These are phyloP conservation scores for Phyllosticta citriasiana DNA, from an alignment of 2,329 filamentous ascomycete species.

Conservation along the genomic window DNA sequence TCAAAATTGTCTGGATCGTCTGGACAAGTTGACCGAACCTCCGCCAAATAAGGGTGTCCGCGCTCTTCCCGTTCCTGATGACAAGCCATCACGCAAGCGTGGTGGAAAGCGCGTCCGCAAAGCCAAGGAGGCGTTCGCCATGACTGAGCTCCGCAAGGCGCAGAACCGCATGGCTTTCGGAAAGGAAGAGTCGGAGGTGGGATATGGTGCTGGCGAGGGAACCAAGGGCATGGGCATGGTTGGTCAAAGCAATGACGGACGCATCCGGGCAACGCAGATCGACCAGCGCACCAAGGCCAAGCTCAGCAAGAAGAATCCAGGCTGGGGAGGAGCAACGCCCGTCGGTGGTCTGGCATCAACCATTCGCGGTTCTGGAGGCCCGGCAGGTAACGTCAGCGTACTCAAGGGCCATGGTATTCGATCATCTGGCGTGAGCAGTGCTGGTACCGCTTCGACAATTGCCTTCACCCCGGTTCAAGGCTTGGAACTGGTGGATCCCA, in stretches of 20 bases:
- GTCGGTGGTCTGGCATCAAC: conserved; percentile 50
- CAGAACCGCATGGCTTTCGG: conserved; percentile 95
- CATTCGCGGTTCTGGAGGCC: conserved; percentile 67
- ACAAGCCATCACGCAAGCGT: conserved; percentile 87
- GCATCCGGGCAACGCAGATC: conserved; percentile 77
- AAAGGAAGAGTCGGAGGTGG: conserved; percentile 88
- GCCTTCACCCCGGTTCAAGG: conserved; percentile 94
- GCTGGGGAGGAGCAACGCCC: conserved; percentile 62
- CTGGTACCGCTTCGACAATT: conserved; percentile 73
- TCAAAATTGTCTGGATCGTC: conserved; percentile 68
- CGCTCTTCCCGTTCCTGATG: conserved; percentile 84
- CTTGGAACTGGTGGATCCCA: conserved; percentile 89
- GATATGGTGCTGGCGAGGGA: conserved; percentile 76
- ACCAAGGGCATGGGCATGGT: conserved; percentile 94
- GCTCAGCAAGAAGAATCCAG: conserved; percentile 88
- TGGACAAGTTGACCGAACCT: conserved; percentile 89
- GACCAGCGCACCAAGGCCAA: conserved; percentile 90
- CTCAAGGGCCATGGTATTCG: conserved; percentile 72
- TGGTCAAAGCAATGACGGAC: conserved; percentile 76
- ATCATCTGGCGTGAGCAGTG: conserved; percentile 69
- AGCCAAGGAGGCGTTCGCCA: conserved; percentile 91
- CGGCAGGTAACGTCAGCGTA: conserved; percentile 52
- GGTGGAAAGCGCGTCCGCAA: conserved; percentile 83
- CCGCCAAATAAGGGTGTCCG: conserved; percentile 79
- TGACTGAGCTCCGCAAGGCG: conserved; percentile 92